phyloP scores from a whole-genome alignment of 2,329 filamentous ascomycete genomes.

The Epichloe elymi region DNA sequence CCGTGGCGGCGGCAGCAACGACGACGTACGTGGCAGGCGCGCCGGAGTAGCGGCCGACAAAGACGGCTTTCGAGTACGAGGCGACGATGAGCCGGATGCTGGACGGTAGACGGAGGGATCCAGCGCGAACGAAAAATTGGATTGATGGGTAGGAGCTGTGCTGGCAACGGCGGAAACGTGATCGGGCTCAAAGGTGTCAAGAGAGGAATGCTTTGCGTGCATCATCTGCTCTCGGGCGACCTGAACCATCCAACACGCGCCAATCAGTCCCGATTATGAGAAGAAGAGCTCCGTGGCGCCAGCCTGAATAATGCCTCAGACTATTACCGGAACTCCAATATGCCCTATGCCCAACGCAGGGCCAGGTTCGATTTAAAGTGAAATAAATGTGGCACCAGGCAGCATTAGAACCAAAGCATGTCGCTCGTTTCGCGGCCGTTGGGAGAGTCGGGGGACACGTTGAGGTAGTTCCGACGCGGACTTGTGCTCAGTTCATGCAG shows the following conservation, averaged over 20 bases:
- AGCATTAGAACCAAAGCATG: slow-evolving; percentile 1
- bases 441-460: background rate
- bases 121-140: background rate
- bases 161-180: background rate
- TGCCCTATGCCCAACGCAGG: background rate
- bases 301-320: slow-evolving; percentile 1
- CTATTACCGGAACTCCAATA: background rate
- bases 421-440: background rate
- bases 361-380: background rate
- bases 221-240: background rate
- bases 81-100: slow-evolving; percentile 4
- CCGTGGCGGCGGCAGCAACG: slow-evolving; percentile 28
- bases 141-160: background rate
- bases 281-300: background rate
- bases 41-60: slow-evolving; percentile 17
- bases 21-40: slow-evolving; percentile 29
- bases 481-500: background rate
- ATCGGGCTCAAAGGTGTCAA: background rate
- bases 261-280: background rate
- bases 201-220: background rate
- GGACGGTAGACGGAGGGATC: slow-evolving; percentile 2
- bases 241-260: background rate
- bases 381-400: background rate
- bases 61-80: slow-evolving; percentile 13
- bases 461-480: background rate